phyloP scores from a whole-genome alignment of 2,329 filamentous ascomycete species.

The Nemania sp. region DNA sequence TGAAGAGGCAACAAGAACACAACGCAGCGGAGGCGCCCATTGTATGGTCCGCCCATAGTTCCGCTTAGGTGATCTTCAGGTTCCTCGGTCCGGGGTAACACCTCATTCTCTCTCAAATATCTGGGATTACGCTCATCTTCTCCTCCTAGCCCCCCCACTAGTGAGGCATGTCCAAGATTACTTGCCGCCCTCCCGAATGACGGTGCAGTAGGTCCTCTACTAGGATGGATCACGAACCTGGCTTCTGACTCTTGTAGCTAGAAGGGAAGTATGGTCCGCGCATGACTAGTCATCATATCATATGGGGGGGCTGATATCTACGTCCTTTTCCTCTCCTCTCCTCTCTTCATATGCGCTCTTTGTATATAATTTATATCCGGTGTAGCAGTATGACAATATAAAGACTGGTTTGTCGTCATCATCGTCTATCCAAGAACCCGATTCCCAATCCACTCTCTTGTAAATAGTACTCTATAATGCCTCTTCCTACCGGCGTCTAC shows the following conservation, averaged over 20 bases:
- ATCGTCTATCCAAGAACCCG: background rate
- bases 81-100: slow-evolving; percentile 26
- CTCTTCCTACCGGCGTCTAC: slow-evolving; percentile 58
- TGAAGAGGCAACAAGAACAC: slow-evolving; percentile 13
- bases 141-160: slow-evolving; percentile 6
- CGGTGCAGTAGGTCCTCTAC: slow-evolving; percentile 3
- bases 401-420: slow-evolving; percentile 8
- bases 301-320: slow-evolving; percentile 14
- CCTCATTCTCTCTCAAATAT: slow-evolving; percentile 7
- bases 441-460: background rate
- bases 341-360: slow-evolving; percentile 12
- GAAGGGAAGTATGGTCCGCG: slow-evolving; percentile 7
- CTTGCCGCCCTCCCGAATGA: slow-evolving; percentile 30
- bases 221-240: slow-evolving; percentile 20
- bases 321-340: slow-evolving; percentile 7
- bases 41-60: too few relatives aligned
- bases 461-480: slow-evolving; percentile 47
- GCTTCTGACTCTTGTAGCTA: slow-evolving; percentile 3
- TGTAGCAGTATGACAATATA: background rate
- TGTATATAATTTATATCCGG: slow-evolving; percentile 16
- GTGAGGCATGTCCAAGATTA: slow-evolving; percentile 6
- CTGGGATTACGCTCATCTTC: slow-evolving; percentile 3
- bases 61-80: slow-evolving; percentile 25
- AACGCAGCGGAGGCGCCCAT: slow-evolving; percentile 20
- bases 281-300: slow-evolving; percentile 25